Percentiles rank a stretch among this genome's conserved stretches.
Evolutionary conservation across 305 asterid species (phyloP).

Genomic region (Solanum hybrid): DNA sequence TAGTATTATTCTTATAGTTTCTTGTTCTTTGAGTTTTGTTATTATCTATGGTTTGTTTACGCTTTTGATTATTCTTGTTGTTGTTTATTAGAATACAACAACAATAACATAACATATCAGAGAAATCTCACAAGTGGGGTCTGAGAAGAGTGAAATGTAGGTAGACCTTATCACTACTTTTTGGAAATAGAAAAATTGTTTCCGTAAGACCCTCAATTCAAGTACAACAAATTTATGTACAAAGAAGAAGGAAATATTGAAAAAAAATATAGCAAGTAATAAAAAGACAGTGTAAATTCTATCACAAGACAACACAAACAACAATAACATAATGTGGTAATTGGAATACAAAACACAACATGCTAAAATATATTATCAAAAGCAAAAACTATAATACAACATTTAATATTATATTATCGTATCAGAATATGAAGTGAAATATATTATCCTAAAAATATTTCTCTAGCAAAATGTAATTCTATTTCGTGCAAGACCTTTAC

Average conservation of each 20-base stretch:
- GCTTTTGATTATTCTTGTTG: background rate
- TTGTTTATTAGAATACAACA: background rate
- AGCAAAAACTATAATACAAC: background rate
- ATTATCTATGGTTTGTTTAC: background rate
- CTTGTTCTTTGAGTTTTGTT: background rate
- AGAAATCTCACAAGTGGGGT: background rate
- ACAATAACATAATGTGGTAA: no score
- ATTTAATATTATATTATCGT: no score
- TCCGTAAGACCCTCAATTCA: background rate
- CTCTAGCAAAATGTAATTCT: no score
- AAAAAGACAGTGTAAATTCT: background rate
- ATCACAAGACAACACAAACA: background rate
- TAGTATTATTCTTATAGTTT: background rate
- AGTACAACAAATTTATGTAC: background rate
- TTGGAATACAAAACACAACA: no score
- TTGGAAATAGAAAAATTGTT: no score
- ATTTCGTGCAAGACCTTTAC: no score
- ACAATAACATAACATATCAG: no score
- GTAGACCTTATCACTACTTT: no score
- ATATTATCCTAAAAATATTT: background rate
- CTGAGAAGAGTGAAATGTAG: fast-evolving
- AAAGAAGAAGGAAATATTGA: background rate
- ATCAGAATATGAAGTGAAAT: no score
- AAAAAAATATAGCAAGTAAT: no score
- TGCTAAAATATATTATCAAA: no score